Evolutionary conservation across 768 basidiomycete genomes (phyloP).

Genomic region (Hemileccinum impolitum): DNA sequence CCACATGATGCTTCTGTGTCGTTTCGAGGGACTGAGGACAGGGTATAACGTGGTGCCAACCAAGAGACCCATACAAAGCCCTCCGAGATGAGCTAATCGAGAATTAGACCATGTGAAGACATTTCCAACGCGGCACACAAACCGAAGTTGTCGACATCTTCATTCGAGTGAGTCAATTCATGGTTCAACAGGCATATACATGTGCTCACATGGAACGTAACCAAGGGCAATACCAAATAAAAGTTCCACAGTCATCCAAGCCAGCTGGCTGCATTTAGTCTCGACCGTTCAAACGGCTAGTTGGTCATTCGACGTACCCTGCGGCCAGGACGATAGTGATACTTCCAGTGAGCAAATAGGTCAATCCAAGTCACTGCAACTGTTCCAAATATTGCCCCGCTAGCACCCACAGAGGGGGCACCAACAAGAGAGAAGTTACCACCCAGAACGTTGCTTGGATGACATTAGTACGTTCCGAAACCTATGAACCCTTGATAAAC

Average conservation of each 20-base stretch:
- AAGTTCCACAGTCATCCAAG: constrained; percentile 85
- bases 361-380: constrained; percentile 87
- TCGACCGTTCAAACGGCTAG: background rate
- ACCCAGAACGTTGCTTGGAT: constrained; percentile 72
- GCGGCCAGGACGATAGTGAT: constrained; percentile 75
- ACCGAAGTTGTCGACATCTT: constrained; percentile 91
- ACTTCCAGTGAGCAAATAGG: constrained; percentile 88
- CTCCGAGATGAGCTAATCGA: constrained; percentile 76
- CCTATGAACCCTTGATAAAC: constrained; percentile 2
- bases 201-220: constrained; percentile 70
- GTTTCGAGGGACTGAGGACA: constrained; percentile 75
- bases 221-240: constrained; percentile 82
- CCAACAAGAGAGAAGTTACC: constrained; percentile 92
- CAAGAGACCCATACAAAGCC: constrained; percentile 81
- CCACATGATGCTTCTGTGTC: constrained; percentile 73
- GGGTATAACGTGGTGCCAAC: constrained; percentile 85
- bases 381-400: constrained; percentile 89
- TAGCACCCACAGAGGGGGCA: constrained; percentile 85
- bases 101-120: background rate
- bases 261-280: constrained; percentile 47
- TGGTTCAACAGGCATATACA: background rate
- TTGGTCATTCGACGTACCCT: constrained; percentile 47
- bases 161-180: constrained; percentile 15
- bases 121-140: constrained; percentile 17
- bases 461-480: constrained; percentile 2